Percentiles rank a stretch among this genome's conserved stretches.
phyloP scores from a whole-genome alignment of 768 basidiomycete species.

The Erythrobasidium yunnanense region DNA sequence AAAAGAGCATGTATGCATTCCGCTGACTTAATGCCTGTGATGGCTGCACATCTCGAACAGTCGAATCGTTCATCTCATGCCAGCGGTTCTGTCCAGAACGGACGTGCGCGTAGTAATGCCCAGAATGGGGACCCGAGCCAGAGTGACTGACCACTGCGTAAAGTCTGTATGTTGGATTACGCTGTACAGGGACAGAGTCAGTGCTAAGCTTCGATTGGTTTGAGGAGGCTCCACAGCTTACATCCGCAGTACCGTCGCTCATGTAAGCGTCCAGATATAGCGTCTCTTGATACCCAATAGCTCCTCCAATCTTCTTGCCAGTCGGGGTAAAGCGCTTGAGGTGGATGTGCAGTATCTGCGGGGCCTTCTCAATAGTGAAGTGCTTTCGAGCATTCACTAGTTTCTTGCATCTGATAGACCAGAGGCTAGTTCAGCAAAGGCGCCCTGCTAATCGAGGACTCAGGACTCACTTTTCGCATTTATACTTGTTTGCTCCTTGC shows the following conservation, averaged over 20 bases:
- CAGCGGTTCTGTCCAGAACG: conserved; percentile 60
- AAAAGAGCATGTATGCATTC: conserved; percentile 88
- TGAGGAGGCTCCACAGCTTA: conserved; percentile 32
- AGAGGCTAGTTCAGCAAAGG: not conserved
- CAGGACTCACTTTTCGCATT: conserved; percentile 81
- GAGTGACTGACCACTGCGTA: conserved; percentile 90
- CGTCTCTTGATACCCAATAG: conserved; percentile 64
- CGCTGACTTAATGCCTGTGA: conserved; percentile 52
- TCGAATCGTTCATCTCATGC: conserved; percentile 92
- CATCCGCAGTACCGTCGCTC: conserved; percentile 55
- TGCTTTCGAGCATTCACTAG: conserved; percentile 79
- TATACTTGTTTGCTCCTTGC: conserved; percentile 88
- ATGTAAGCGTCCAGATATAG: conserved; percentile 66
- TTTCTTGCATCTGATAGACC: conserved; percentile 65
- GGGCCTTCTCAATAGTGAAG: conserved; percentile 79
- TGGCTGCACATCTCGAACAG: conserved; percentile 44
- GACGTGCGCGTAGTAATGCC: conserved; percentile 85
- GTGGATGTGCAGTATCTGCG: conserved; percentile 77
- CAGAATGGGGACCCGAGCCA: conserved; percentile 83
- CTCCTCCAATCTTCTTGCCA: conserved; percentile 72
- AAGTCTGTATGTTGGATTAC: conserved; percentile 67
- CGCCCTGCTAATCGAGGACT: not conserved
- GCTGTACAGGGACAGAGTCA: conserved; percentile 30
- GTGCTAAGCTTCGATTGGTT: not conserved
- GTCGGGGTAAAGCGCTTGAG: conserved; percentile 79